phyloP scores from a whole-genome alignment of 116 monocot species.

The Papilionanthe hybrid region DNA sequence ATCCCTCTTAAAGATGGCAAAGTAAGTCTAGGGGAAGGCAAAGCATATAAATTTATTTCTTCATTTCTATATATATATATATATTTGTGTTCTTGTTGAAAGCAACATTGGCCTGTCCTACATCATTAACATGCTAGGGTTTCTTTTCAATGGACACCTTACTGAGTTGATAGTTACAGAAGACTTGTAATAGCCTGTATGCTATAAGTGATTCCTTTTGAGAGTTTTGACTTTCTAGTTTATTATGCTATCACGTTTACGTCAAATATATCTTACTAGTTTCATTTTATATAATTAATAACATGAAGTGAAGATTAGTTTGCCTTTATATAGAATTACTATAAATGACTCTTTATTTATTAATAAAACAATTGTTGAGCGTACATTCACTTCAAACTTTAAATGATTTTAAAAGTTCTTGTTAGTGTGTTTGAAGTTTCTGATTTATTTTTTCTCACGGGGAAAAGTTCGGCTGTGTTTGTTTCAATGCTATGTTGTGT shows the following conservation, averaged over 20 bases:
- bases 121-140: neutral
- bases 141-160: neutral
- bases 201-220: neutral
- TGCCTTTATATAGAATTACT: neutral
- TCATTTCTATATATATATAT: neutral
- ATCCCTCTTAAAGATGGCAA: constrained; percentile 46
- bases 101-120: neutral
- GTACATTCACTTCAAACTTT: neutral
- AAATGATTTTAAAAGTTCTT: neutral
- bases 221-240: neutral
- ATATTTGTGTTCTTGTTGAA: neutral
- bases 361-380: neutral
- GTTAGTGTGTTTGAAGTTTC: neutral
- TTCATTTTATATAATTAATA: no score
- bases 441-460: neutral
- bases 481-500: neutral
- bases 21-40: constrained; percentile 25
- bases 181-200: neutral
- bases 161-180: neutral
- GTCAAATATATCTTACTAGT: neutral
- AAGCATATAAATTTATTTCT: neutral
- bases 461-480: neutral
- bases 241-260: neutral
- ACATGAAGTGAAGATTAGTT: neutral
- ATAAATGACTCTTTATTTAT: neutral